These are phyloP conservation scores for Leishmania tarentolae DNA, from an alignment of 208 protist species.

Conservation along the genomic window DNA sequence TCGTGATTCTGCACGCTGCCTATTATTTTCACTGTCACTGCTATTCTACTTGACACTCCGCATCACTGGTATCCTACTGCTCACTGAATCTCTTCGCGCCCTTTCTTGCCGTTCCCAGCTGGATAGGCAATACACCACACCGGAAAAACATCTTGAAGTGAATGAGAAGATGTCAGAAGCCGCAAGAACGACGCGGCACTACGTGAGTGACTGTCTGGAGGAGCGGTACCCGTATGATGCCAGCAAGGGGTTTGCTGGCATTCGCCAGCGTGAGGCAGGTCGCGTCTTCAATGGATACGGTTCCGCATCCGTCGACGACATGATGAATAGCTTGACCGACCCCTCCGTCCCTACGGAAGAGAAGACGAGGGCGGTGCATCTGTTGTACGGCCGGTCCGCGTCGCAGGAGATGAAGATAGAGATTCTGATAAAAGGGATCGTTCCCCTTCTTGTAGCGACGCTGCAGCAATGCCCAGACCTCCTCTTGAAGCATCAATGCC, in stretches of 20 bases:
- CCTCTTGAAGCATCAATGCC: constrained; percentile 63
- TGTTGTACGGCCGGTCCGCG: constrained; percentile 74
- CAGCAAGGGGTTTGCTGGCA: constrained; percentile 68
- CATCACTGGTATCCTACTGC: background rate
- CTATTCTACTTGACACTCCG: background rate
- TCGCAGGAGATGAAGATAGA: constrained; percentile 78
- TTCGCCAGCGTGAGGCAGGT: constrained; percentile 49
- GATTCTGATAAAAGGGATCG: constrained; percentile 60
- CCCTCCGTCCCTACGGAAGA: constrained; percentile 44
- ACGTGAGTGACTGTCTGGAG: constrained; percentile 88
- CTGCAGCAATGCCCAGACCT: constrained; percentile 29
- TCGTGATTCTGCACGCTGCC: background rate
- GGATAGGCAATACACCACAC: background rate
- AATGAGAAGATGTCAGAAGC: constrained; percentile 56
- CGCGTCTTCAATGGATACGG: constrained; percentile 70
- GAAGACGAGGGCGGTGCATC: constrained; percentile 54
- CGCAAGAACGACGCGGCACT: constrained; percentile 66
- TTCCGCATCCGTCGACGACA: constrained; percentile 36
- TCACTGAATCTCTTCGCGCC: background rate
- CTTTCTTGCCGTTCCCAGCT: background rate
- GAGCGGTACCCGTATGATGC: constrained; percentile 86
- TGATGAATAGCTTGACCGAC: constrained; percentile 64
- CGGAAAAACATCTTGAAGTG: background rate
- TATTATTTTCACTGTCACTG: background rate
- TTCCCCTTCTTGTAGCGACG: constrained; percentile 49